Evolutionary conservation across 208 protist genomes (phyloP).

Genomic region (Crithidia sp.): DNA sequence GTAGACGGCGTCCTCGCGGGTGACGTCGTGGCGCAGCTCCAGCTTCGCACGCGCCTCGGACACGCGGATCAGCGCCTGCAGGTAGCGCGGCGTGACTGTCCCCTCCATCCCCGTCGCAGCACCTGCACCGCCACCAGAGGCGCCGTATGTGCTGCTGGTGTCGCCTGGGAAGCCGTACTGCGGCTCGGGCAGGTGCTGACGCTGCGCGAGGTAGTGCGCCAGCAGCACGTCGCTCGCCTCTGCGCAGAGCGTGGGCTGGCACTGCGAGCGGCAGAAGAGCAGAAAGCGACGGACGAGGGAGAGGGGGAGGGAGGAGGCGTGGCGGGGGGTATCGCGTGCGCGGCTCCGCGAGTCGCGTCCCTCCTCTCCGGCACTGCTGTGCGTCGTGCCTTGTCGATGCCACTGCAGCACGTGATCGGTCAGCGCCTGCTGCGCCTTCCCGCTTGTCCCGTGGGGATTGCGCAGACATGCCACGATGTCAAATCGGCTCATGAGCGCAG

Average conservation of each 20-base stretch:
- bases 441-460: constrained; percentile 37
- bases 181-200: constrained; percentile 36
- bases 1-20: constrained; percentile 91
- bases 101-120: constrained; percentile 28
- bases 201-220: constrained; percentile 69
- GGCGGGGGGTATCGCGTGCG: constrained; percentile 1
- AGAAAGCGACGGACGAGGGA: constrained; percentile 77
- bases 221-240: constrained; percentile 69
- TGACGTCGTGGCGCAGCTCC: constrained; percentile 91
- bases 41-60: constrained; percentile 92
- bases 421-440: constrained; percentile 48
- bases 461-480: constrained; percentile 97
- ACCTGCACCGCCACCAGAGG: constrained; percentile 6
- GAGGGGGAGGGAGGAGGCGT: constrained; percentile 45
- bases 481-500: constrained; percentile 98
- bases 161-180: constrained; percentile 4
- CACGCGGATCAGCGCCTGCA: constrained; percentile 95
- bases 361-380: neutral
- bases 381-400: constrained; percentile 38
- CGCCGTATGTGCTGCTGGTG: neutral
- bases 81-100: constrained; percentile 94
- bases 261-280: constrained; percentile 66
- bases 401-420: constrained; percentile 96
- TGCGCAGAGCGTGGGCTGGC: constrained; percentile 60
- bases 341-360: neutral